A percentile compares a stretch with the other conserved stretches of the same genome.
phyloP scores from a whole-genome alignment of 495 filamentous ascomycete species.

The Aspergillus nanangensis region DNA sequence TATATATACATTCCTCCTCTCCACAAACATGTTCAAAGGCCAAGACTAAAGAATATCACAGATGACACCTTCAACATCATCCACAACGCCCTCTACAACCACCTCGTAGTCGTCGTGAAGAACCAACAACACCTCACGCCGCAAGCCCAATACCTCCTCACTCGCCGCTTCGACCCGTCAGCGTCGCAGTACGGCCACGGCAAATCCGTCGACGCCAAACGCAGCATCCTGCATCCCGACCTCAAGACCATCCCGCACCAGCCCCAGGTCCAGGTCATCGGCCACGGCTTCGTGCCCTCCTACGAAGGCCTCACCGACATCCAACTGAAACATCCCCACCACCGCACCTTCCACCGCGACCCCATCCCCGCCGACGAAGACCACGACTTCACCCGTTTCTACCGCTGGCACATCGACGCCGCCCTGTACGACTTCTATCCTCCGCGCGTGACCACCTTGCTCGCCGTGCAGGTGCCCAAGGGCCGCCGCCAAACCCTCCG shows the following conservation, averaged over 20 bases:
- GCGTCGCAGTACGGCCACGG: slow-evolving; percentile 66
- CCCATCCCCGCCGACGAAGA: slow-evolving; percentile 59
- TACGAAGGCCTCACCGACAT: slow-evolving; percentile 67
- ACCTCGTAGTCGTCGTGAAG: slow-evolving; percentile 66
- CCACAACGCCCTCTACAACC: slow-evolving; percentile 54
- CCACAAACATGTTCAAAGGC: neutral
- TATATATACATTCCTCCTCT: slow-evolving; percentile 9
- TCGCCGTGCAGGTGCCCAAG: slow-evolving; percentile 62
- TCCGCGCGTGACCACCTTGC: slow-evolving; percentile 61
- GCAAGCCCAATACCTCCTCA: slow-evolving; percentile 66
- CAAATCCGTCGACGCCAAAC: slow-evolving; percentile 61
- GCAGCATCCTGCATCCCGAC: slow-evolving; percentile 69
- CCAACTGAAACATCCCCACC: slow-evolving; percentile 66
- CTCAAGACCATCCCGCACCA: slow-evolving; percentile 75
- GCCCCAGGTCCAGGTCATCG: slow-evolving; percentile 74
- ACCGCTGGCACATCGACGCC: slow-evolving; percentile 77
- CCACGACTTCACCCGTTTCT: slow-evolving; percentile 65
- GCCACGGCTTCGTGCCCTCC: slow-evolving; percentile 59
- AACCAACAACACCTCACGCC: slow-evolving; percentile 56
- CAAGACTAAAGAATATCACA: slow-evolving; percentile 18
- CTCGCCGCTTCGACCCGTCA: slow-evolving; percentile 62
- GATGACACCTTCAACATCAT: slow-evolving; percentile 57
- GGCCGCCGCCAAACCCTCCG: slow-evolving; percentile 60
- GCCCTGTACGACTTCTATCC: slow-evolving; percentile 69
- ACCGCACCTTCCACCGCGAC: slow-evolving; percentile 66